Percentiles rank a stretch among this genome's conserved stretches.
phyloP scores from a whole-genome alignment of 208 protist species.

The Crithidia thermophila region DNA sequence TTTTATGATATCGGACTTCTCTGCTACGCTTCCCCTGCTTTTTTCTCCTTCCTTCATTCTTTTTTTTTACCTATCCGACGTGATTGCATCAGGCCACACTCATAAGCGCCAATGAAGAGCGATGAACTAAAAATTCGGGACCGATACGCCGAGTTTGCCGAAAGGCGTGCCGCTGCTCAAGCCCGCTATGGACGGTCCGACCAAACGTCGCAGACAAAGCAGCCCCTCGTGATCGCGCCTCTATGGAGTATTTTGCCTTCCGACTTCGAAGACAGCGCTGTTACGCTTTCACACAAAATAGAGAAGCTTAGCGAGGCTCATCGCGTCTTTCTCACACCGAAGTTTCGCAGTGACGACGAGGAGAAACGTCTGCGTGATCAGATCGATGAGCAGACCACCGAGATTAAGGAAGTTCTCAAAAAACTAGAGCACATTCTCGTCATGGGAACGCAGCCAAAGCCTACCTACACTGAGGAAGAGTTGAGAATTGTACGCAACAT shows the following conservation, averaged over 20 bases:
- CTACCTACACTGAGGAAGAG: conserved; percentile 55
- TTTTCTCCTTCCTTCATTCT: background rate
- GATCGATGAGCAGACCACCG: conserved; percentile 44
- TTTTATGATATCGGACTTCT: too few species aligned
- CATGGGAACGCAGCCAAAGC: conserved; percentile 41
- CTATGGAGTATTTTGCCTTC: conserved; percentile 27
- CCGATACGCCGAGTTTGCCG: conserved; percentile 37
- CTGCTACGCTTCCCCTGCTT: too few species aligned
- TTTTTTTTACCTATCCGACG: background rate
- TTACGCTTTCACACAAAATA: conserved; percentile 23
- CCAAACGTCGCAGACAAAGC: background rate
- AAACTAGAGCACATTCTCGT: conserved; percentile 75
- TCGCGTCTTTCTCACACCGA: conserved; percentile 45
- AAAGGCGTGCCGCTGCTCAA: conserved; percentile 12
- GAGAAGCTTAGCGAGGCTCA: conserved; percentile 51
- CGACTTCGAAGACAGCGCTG: conserved; percentile 26
- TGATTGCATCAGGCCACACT: background rate
- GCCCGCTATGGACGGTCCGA: background rate
- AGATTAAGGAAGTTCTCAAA: conserved; percentile 53
- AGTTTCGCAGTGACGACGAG: conserved; percentile 57
- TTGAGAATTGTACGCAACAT: conserved; percentile 46
- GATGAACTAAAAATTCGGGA: conserved; percentile 28
- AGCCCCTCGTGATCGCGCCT: conserved; percentile 10
- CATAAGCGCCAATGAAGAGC: background rate
- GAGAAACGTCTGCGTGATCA: conserved; percentile 34